These are phyloP conservation scores for Onygenales sp. DNA, from an alignment of 2,329 filamentous ascomycete genomes.

Conservation along the genomic window DNA sequence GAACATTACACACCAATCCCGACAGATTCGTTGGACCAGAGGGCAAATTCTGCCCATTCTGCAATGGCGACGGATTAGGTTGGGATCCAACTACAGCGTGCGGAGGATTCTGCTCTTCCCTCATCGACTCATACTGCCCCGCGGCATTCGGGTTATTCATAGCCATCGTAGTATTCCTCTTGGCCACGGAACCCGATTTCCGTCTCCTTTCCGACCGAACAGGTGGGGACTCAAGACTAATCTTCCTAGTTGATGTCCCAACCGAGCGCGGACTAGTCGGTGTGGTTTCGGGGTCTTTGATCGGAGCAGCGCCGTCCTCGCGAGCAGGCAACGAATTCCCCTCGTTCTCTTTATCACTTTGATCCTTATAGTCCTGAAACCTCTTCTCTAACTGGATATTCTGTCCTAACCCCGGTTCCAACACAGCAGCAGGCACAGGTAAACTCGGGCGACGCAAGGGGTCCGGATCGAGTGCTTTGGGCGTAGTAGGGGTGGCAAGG, in stretches of 20 bases:
- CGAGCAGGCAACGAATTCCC: neutral
- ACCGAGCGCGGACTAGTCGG: neutral
- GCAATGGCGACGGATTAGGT: slow-evolving; percentile 18
- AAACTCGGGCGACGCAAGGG: neutral
- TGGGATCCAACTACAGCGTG: slow-evolving; percentile 18
- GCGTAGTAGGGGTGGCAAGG: neutral
- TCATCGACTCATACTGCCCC: neutral
- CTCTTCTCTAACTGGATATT: neutral
- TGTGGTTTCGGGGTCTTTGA: neutral
- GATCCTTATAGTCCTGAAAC: neutral
- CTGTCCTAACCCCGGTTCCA: neutral
- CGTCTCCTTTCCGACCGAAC: neutral
- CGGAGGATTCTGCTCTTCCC: neutral
- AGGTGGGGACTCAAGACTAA: neutral
- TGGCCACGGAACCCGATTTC: neutral
- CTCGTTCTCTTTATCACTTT: neutral
- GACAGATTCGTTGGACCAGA: slow-evolving; percentile 51
- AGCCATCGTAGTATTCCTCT: neutral
- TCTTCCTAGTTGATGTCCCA: neutral
- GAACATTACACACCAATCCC: slow-evolving; percentile 59
- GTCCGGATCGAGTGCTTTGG: neutral
- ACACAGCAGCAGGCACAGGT: neutral
- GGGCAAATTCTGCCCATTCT: slow-evolving; percentile 12
- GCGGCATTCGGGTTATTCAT: neutral
- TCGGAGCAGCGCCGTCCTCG: neutral